Base-by-base conservation (phyloP, 345 rosid genomes). In the Sonneratia alba region DNA sequence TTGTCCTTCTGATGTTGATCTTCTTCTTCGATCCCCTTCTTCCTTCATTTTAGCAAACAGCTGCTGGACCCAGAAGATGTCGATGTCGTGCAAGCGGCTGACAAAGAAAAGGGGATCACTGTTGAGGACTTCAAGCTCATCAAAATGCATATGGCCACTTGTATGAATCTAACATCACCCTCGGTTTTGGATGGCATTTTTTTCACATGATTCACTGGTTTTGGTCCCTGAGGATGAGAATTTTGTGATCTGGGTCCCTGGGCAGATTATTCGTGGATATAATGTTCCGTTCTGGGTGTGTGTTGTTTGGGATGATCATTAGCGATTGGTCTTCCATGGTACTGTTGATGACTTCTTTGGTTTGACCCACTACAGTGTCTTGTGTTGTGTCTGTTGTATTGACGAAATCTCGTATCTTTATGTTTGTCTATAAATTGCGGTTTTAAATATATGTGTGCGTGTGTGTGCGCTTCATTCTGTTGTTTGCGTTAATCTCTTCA, bases 121-220 rank as follows among this genome's bases (percentile, higher is more conserved):
- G 80, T 88, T 65, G 99, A 95, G 63, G 98, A 95, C 73, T 88
- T 90, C 83, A 95, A 88, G 83, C 84, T 95, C 75, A 87, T 92
- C 49, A 92, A 92, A 83, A 78, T 84, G 81, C 98, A 92, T 24
- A 90, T 92, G 97, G 78, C 92, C 61, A 89, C 73, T 71, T 88
- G 98, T 95, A 87, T 63, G 87, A 22, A 13, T 36, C 3, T 27
- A 36, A 43, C 21, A 56, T 37, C 13, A 40, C 24, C 24, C 2
- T 68, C 36, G 22, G 3, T 32, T 70, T 51, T 19, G 47, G 9
- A 47, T 43, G 37, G 16, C 19, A 66, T 7, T 37, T 36, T 21
- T 19, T 65, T 7, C 70, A 15, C 18, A 45, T 67, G 16, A 2
- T 36, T 19, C 32, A 21, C 3, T 67, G 21, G 34, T 37, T 38